These are phyloP conservation scores for Suhomyces panamericanus DNA, from an alignment of 1,139 yeast genomes.

Conservation along the genomic window DNA sequence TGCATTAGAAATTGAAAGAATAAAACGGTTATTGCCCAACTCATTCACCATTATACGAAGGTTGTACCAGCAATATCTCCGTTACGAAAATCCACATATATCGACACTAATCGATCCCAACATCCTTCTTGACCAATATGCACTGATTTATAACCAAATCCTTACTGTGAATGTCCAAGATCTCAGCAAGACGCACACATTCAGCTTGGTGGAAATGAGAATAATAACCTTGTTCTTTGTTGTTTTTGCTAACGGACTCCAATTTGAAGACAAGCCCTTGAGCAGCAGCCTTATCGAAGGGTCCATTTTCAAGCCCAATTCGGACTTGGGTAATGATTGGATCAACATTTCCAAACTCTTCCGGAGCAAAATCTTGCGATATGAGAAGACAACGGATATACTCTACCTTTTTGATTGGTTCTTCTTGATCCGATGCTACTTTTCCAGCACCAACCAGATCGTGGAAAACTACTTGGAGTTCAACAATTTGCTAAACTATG, in stretches of 20 bases:
- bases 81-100: conserved; percentile 12
- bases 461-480: conserved; percentile 35
- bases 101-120: conserved; percentile 9
- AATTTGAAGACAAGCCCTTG: conserved; percentile 16
- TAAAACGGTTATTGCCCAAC: conserved; percentile 14
- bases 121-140: conserved; percentile 5
- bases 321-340: conserved; percentile 25
- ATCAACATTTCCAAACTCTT: conserved; percentile 26
- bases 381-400: conserved; percentile 28
- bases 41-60: conserved; percentile 9
- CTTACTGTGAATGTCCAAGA: conserved; percentile 11
- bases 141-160: conserved; percentile 10
- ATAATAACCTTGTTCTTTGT: conserved; percentile 19
- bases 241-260: conserved; percentile 26
- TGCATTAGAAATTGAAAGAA: conserved; percentile 14
- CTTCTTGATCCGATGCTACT: conserved; percentile 28
- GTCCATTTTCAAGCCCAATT: conserved; percentile 11
- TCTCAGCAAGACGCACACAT: conserved; percentile 8
- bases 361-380: conserved; percentile 20
- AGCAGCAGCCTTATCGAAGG: conserved; percentile 13
- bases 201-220: conserved; percentile 15
- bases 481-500: conserved; percentile 30
- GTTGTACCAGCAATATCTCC: conserved; percentile 10
- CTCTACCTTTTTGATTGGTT: conserved; percentile 33
- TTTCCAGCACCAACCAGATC: conserved; percentile 23